Evolutionary conservation across 2,329 filamentous ascomycete species (phyloP), one percentile per base, ranked within the genome.

Genomic region (Pseudogymnoascus sp.): DNA sequence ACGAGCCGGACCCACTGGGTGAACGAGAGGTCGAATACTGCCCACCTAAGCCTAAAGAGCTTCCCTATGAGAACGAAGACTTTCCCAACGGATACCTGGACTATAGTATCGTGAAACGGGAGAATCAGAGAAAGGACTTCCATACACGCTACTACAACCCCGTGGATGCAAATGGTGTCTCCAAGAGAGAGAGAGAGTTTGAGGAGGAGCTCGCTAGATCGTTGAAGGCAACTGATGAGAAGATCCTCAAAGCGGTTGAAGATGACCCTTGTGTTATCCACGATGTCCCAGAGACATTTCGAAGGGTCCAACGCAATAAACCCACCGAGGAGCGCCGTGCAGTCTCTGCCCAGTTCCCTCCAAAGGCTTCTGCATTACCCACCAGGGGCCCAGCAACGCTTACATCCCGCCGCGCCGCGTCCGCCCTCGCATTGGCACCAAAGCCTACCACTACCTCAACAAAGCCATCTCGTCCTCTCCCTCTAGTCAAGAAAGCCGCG

Each of bases 1-100:
- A 81, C 61, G 79, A 83, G 62, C 78, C 81, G 65, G 80, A 78
- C 61, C 71, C 73, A 2, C 69, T 77, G 13, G 78, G 82, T 26
- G 85, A 90, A 50, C 86, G 87, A 26, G 93, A 97, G 63, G 85
- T 93, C 65, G 95, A 97, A 79, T 96, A 96, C 74, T 92, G 91
- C 73, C 91, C 93, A 5, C 91, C 91, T 0, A 87, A 81, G 65
- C 83, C 87, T 1, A 82, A 82, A 68, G 81, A 85, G n/a, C 77
- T 85, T 10, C 83, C 84, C 0, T 90, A 90, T 70, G 80, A 88
- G 69, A 89, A 87, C 19, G 87, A 91, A 62, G 81, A 89, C 64
- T 85, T 89, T 66, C 85, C 86, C 4, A 76, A 80, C 53, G 80
- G 78, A 1, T 79, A 78, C 53, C 74, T 87, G 38, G 85, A 80